Evolutionary conservation across 1,284 basidiomycete species (phyloP), one percentile per base, ranked within the genome.

Genomic region (Takashimella koratensis): DNA sequence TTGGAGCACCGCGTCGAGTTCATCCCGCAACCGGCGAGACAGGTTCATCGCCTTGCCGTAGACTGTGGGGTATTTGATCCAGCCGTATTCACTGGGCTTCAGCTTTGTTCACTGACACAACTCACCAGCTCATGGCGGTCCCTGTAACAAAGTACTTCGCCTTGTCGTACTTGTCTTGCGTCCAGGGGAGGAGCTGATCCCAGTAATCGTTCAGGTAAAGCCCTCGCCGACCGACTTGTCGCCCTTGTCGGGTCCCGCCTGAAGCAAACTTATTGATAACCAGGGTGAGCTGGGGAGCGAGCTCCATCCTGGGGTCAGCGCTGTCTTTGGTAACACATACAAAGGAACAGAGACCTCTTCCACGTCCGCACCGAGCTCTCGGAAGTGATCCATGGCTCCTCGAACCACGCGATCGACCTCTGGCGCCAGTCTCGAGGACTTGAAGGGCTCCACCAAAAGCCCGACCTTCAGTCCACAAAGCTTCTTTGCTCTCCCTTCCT

Each of bases 361-460:
- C 23, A 22, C 25, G 10, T 43, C n/a, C 21, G 25, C 40, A 24
- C 25, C 13, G 5, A n/a, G 11, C 13, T 8, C 20, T 24, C 42
- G 20, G 21, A 44, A n/a, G 3, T n/a, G 22, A 1, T 23, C 20
- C 10, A 44, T 44, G 11, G 43, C 43, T 5, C 8, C 13, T 5
- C 20, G 5, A 44, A 44, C 43, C 2, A n/a, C 19, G 5, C 11
- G 22, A 12, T 21, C n/a, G 20, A 23, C 23, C 11, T 44, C 22
- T 2, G 43, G 20, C 4, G 43, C 43, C 8, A 44, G 21, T 5
- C 11, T 13, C 3, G 8, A 8, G 3, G 23, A 13, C 43, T 44
- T 24, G n/a, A 77, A 66, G 0, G 75, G 74, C 59, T 79, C 77
- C 52, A 65, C 70, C 36, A 79, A 62, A 4, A 79, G 51, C 0